Evolutionary conservation across 345 rosid species (phyloP).

Genomic region (Populus nigra): DNA sequence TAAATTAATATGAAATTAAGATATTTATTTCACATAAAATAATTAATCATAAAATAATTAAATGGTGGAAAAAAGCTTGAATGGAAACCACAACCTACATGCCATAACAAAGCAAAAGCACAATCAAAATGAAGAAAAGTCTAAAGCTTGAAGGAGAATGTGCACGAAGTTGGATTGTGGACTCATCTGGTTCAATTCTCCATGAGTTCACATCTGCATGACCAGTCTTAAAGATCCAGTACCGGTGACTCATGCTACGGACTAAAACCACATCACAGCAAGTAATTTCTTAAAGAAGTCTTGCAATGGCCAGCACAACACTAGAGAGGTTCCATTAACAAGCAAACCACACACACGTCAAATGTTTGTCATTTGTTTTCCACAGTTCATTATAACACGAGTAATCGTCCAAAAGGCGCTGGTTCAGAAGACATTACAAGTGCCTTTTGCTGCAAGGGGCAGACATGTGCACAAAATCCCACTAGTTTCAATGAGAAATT

Average conservation of each 20-base stretch:
- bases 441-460: constrained; percentile 3
- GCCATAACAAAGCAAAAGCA: too few species aligned
- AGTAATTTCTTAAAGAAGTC: not conserved
- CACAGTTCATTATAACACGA: not conserved
- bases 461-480: not conserved
- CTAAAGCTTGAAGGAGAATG: not conserved
- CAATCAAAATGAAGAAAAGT: not conserved
- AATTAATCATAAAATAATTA: too few species aligned
- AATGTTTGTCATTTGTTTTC: not conserved
- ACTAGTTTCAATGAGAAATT: constrained; percentile 8
- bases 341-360: not conserved
- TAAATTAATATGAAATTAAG: too few species aligned
- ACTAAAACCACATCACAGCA: not conserved
- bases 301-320: not conserved
- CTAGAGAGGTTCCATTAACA: not conserved
- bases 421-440: constrained; percentile 15
- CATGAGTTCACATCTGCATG: not conserved
- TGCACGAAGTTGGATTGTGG: not conserved
- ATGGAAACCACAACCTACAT: too few species aligned
- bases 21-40: too few species aligned
- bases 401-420: not conserved
- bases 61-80: too few species aligned
- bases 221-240: not conserved
- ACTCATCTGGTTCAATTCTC: not conserved
- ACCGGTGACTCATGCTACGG: not conserved